phyloP scores from a whole-genome alignment of 2,329 filamentous ascomycete species.

The Knufia fluminis region DNA sequence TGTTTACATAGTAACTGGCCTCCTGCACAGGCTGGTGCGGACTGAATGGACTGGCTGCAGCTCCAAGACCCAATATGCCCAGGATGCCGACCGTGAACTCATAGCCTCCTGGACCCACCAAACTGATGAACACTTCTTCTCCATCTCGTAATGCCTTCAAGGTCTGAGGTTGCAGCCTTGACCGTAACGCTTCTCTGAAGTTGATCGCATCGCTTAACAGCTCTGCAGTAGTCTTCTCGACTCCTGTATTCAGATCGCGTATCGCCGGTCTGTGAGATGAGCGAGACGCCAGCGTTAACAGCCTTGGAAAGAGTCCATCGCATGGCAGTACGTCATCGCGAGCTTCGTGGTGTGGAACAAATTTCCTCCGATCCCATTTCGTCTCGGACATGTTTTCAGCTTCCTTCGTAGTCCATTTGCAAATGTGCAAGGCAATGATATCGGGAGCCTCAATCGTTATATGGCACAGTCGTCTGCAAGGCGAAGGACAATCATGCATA shows the following conservation, averaged over 20 bases:
- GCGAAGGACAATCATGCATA: no score
- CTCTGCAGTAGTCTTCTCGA: slow-evolving; percentile 28
- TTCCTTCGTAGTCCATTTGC: background rate
- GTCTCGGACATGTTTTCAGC: background rate
- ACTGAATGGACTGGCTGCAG: slow-evolving; percentile 29
- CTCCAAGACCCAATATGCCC: slow-evolving; percentile 28
- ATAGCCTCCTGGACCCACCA: slow-evolving; percentile 30
- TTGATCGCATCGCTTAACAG: slow-evolving; percentile 27
- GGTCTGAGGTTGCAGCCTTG: slow-evolving; percentile 14
- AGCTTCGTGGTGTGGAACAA: slow-evolving; percentile 24
- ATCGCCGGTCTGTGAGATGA: slow-evolving; percentile 23
- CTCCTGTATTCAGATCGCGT: slow-evolving; percentile 26
- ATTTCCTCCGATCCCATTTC: slow-evolving; percentile 19
- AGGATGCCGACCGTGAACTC: slow-evolving; percentile 30
- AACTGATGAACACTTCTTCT: slow-evolving; percentile 28
- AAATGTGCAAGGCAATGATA: no score
- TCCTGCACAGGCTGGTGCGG: slow-evolving; percentile 26
- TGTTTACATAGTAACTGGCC: slow-evolving; percentile 27
- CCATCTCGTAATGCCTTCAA: slow-evolving; percentile 22
- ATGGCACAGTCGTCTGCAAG: no score
- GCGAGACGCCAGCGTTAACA: slow-evolving; percentile 27
- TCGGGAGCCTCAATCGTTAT: no score
- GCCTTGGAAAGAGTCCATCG: slow-evolving; percentile 27
- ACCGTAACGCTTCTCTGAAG: slow-evolving; percentile 23
- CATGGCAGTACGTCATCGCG: slow-evolving; percentile 27